Base-by-base conservation (phyloP, 2,329 filamentous ascomycete species). In the Chrysoporthe puriensis region DNA sequence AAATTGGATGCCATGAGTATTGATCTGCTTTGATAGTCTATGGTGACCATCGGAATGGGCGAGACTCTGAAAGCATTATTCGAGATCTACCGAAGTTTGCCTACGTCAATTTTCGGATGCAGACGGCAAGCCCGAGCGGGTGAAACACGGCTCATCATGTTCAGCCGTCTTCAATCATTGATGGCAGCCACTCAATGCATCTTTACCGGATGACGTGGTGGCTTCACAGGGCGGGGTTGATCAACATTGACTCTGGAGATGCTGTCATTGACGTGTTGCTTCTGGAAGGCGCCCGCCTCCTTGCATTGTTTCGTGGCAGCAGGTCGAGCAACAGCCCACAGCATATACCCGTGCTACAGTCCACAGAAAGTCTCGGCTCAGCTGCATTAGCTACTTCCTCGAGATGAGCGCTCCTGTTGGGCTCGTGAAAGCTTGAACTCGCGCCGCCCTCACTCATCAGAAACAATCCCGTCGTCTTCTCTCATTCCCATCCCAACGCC, bases 81-180 rank as follows among this genome's bases (percentile, higher is more conserved):
- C 8, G 26, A 42, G 26, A 13, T 34, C 50, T 32, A 21, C 32
- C 9, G 26, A 21, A 54, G 50, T 26, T 21, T 16, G 16, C 11
- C 32, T 36, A 54, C 50, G 6, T 14, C 16, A 8, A 8, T 6
- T 2, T 34, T 14, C 26, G 42, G 36, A 18, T 4, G 43, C 16
- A 34, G 44, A 52, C 4, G 16, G 13, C 58, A 9, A 62, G 16
- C 14, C 26, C 44, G 34, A 13, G 43, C 18, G 40, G 26, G 50
- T 69, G 48, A 52, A 46, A 63, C 42, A 62, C n/a, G 54, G 64
- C 58, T 63, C 42, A 36, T 43, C 61, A 16, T 5, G 7, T 48
- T 26, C 21, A 36, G 61, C 61, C 14, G 34, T 42, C 18, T 59
- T 43, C 42, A 26, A 48, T 58, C 40, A 46, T 3, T 16, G 52